Evolutionary conservation across 768 basidiomycete species (phyloP).

Genomic region (Russula emetica): DNA sequence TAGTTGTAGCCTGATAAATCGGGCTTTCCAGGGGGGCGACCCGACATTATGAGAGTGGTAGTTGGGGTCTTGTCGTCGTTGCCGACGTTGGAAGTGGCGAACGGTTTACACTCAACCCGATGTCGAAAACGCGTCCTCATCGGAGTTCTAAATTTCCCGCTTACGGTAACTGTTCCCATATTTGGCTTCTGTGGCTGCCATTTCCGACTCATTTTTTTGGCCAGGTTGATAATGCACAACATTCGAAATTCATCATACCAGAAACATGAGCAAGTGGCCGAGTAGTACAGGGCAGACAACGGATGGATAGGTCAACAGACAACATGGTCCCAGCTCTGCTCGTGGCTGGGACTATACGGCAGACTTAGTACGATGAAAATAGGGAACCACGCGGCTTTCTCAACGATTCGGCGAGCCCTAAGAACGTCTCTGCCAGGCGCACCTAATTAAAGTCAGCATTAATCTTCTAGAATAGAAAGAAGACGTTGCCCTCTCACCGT

Average conservation of each 20-base stretch:
- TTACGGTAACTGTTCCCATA: slow-evolving; percentile 8
- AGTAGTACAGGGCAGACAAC: background rate
- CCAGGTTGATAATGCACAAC: background rate
- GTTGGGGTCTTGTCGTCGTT: slow-evolving; percentile 22
- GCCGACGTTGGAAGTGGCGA: slow-evolving; percentile 10
- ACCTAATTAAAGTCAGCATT: slow-evolving; percentile 38
- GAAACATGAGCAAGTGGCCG: background rate
- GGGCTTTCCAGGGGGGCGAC: slow-evolving; percentile 48
- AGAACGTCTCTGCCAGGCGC: slow-evolving; percentile 53
- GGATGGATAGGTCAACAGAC: background rate
- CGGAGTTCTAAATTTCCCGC: background rate
- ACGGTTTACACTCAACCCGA: background rate
- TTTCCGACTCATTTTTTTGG: background rate
- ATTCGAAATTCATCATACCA: background rate
- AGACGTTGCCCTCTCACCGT: background rate
- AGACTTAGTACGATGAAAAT: slow-evolving; percentile 7
- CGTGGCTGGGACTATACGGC: background rate
- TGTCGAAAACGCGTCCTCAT: background rate
- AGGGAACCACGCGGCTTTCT: slow-evolving; percentile 52
- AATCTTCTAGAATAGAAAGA: background rate
- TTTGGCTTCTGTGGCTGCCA: background rate
- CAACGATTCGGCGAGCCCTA: slow-evolving; percentile 55
- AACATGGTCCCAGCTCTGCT: background rate
- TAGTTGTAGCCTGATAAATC: slow-evolving; percentile 94
- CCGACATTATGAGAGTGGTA: slow-evolving; percentile 35